Base-by-base conservation (phyloP, 169 alveolate species). In the Eimeria necatrix region DNA sequence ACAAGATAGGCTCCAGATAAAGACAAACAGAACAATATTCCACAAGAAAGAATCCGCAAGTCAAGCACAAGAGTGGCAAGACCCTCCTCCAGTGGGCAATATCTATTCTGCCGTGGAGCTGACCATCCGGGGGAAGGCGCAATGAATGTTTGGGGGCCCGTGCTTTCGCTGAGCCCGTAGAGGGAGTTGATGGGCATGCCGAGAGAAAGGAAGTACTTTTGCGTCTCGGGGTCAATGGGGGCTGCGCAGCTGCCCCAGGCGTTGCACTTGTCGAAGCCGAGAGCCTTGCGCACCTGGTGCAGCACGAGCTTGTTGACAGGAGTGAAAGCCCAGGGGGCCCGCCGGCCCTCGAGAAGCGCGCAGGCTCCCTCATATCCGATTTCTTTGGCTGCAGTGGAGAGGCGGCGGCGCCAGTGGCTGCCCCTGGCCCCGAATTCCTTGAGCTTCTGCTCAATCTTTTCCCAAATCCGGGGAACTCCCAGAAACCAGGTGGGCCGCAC, bases 381-480 rank as follows among this genome's bases (percentile, higher is more conserved):
- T 20, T 90, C 94, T 76, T 96, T 97, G 9, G 98, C 98, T 98
- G 98, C 97, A 14, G 80, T 94, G 9, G 97, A 97, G 56, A 97
- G 93, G 22, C 83, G 49, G 49, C 94, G 87, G 87, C 96, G 80
- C 20, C 95, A 49, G 26, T 83, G 73, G 41, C 95, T 81, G 32
- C 95, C 94, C 18, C 83, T 49, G 7, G 96, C 97, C 5, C 96
- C 98, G 22, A 97, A 80, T n/a, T 85, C 98, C 80, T 95, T 93
- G 80, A 98, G 89, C 87, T 95, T 94, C 68, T 96, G 98, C 80
- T 97, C 97, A 41, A 98, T 96, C 91, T 98, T 98, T 95, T 98
- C 99, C 98, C 98, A 98, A 1, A 98, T 97, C 74, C 99, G 95
- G 4, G 99, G 99, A 9, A 97, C 98, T 70, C 97, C 98, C 41